phyloP scores from a whole-genome alignment of 2,329 filamentous ascomycete genomes.

The Xylaria hypoxylon region DNA sequence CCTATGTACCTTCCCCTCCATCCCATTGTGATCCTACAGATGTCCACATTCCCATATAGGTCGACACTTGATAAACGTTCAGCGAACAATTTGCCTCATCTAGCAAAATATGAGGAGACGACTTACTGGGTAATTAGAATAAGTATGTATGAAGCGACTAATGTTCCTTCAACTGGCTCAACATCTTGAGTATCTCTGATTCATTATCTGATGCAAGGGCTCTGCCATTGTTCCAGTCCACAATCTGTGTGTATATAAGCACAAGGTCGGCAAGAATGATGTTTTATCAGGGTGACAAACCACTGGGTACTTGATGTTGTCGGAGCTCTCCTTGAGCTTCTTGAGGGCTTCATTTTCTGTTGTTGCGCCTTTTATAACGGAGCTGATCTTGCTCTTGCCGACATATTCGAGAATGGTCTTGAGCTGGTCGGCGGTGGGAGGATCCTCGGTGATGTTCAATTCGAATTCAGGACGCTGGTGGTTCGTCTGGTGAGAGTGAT shows the following conservation, averaged over 20 bases:
- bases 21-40: conserved; percentile 16
- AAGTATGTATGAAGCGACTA: conserved; percentile 4
- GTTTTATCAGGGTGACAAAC: conserved; percentile 62
- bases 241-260: conserved; percentile 60
- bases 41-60: not conserved
- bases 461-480: conserved; percentile 76
- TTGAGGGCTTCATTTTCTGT: conserved; percentile 82
- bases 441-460: conserved; percentile 82
- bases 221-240: conserved; percentile 94
- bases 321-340: conserved; percentile 76
- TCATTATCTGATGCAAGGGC: conserved; percentile 82
- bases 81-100: conserved; percentile 10
- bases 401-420: conserved; percentile 87
- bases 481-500: conserved; percentile 70
- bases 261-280: not conserved
- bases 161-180: conserved; percentile 66
- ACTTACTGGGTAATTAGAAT: conserved; percentile 19
- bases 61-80: conserved; percentile 12
- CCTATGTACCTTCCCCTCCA: not conserved
- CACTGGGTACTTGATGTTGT: conserved; percentile 79
- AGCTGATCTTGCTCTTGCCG: conserved; percentile 68
- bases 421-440: conserved; percentile 85
- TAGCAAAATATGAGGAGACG: not conserved
- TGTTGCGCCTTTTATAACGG: conserved; percentile 78
- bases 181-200: conserved; percentile 87